These are phyloP conservation scores for Colletotrichum phormii DNA, from an alignment of 2,329 filamentous ascomycete species.

Conservation along the genomic window DNA sequence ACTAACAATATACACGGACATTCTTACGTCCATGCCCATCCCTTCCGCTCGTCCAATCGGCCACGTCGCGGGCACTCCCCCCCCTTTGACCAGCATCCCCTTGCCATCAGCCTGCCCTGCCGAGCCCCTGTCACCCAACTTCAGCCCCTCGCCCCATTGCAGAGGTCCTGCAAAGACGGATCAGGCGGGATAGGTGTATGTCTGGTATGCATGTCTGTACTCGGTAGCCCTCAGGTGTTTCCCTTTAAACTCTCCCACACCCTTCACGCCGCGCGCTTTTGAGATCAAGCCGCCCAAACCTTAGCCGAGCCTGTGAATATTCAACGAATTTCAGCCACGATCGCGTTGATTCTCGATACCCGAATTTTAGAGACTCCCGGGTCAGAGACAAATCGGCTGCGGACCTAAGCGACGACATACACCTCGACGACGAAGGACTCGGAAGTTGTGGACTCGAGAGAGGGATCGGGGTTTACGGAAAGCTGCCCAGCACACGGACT, in stretches of 20 bases:
- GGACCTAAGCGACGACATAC: neutral
- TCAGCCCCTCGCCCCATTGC: slow-evolving; percentile 23
- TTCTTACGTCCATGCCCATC: neutral
- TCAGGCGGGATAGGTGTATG: neutral
- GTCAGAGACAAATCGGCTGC: neutral
- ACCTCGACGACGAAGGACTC: neutral
- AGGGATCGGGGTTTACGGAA: neutral
- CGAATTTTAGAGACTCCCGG: neutral
- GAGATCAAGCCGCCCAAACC: neutral
- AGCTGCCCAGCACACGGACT: slow-evolving; percentile 1
- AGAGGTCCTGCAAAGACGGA: slow-evolving; percentile 22
- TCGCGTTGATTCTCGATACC: slow-evolving; percentile 4
- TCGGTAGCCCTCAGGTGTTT: neutral
- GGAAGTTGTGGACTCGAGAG: neutral
- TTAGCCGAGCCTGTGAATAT: neutral
- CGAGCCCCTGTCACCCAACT: slow-evolving; percentile 24
- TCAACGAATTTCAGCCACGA: slow-evolving; percentile 6
- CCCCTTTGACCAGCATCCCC: slow-evolving; percentile 19
- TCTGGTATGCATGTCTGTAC: slow-evolving; percentile 14
- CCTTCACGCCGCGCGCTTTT: slow-evolving; percentile 6
- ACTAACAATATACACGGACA: neutral
- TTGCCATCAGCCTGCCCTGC: slow-evolving; percentile 16
- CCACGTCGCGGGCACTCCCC: slow-evolving; percentile 5
- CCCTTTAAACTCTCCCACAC: slow-evolving; percentile 23
- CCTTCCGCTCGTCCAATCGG: slow-evolving; percentile 17